These are phyloP conservation scores for Trichoderma parareesei DNA, from an alignment of 495 filamentous ascomycete species.

Conservation along the genomic window DNA sequence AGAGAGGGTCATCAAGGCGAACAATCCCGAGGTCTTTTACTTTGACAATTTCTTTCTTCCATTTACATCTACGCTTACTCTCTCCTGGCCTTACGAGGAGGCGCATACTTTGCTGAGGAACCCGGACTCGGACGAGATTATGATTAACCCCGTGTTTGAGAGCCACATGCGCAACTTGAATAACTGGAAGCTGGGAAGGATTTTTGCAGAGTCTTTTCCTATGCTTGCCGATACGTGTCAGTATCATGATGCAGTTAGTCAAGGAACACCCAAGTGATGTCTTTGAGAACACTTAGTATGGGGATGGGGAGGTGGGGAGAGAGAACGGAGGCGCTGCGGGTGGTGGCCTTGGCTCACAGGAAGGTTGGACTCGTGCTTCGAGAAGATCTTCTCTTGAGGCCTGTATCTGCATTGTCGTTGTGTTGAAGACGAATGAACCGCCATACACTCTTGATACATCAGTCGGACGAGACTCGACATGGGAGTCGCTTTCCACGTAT, in stretches of 20 bases:
- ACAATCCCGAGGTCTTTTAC: conserved; percentile 34
- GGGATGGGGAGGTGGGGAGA: not conserved
- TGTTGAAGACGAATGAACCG: no score
- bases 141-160: conserved; percentile 76
- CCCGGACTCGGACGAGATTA: conserved; percentile 48
- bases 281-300: not conserved
- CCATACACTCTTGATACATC: no score
- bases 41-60: conserved; percentile 78
- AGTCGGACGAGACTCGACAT: no score
- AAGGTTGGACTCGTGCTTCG: no score
- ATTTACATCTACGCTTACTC: conserved; percentile 58
- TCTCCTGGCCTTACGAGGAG: conserved; percentile 74
- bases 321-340: not conserved
- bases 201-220: conserved; percentile 58
- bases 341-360: no score
- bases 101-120: conserved; percentile 50
- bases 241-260: conserved; percentile 9
- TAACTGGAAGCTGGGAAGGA: conserved; percentile 71
- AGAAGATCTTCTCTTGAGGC: no score
- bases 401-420: no score
- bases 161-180: conserved; percentile 55
- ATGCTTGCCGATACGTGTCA: conserved; percentile 46
- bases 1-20: conserved; percentile 45
- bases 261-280: not conserved
- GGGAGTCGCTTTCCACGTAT: no score